A percentile compares a stretch with the other conserved stretches of the same genome.
Conservation (phyloP, 192 early-diverging fungal species). For the Backusella sp. region DNA sequence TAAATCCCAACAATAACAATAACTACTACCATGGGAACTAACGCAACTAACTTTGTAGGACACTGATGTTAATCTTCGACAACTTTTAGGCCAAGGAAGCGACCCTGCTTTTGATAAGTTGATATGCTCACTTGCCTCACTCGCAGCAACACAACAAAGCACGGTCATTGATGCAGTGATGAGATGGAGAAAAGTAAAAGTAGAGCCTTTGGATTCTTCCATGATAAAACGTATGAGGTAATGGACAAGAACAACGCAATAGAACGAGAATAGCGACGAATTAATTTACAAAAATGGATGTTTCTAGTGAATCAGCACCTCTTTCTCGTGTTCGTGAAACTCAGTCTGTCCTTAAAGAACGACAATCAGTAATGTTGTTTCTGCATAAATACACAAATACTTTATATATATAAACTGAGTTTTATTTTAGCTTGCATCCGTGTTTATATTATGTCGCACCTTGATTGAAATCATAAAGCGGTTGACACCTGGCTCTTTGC, state of each 20-base stretch:
- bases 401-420: neutral
- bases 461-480: conserved; percentile 83
- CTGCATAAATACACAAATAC: neutral
- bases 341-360: conserved; percentile 57
- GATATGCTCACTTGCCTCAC: conserved; percentile 70
- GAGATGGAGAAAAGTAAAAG: conserved; percentile 72
- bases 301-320: conserved; percentile 32
- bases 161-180: conserved; percentile 80
- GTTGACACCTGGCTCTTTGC: conserved; percentile 67
- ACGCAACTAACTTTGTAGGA: conserved; percentile 42
- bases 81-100: conserved; percentile 57
- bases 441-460: conserved; percentile 88
- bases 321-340: conserved; percentile 46
- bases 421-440: conserved; percentile 54
- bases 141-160: conserved; percentile 83
- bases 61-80: conserved; percentile 59
- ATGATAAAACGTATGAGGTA: conserved; percentile 36
- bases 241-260: neutral
- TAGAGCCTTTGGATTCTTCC: conserved; percentile 43
- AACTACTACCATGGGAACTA: too few species aligned
- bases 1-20: conserved; percentile 11
- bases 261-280: neutral
- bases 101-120: conserved; percentile 85
- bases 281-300: neutral
- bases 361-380: conserved; percentile 50